phyloP scores from a whole-genome alignment of 495 filamentous ascomycete genomes.

The Penicillium parvum region DNA sequence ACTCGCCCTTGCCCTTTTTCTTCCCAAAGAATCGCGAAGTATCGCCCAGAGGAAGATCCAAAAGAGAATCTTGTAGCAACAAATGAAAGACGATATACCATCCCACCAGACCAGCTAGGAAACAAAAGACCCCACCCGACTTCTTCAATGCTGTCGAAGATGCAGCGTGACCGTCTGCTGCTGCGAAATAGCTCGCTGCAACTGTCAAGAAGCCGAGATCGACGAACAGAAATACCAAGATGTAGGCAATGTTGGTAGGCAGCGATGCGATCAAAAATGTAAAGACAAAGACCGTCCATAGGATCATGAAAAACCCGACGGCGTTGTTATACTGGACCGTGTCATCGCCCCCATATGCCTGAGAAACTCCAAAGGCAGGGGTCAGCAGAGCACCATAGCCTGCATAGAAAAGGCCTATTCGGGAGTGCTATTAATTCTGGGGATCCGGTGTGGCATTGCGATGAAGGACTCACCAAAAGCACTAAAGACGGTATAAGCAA shows the following conservation, averaged over 20 bases:
- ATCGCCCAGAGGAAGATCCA: slow-evolving; percentile 44
- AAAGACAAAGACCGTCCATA: slow-evolving; percentile 47
- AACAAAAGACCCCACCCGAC: slow-evolving; percentile 43
- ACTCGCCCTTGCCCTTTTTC: slow-evolving; percentile 15
- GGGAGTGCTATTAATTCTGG: no score
- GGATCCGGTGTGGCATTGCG: no score
- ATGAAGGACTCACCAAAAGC: slow-evolving; percentile 40
- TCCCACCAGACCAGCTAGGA: slow-evolving; percentile 43
- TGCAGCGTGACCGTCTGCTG: slow-evolving; percentile 35
- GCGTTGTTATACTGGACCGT: slow-evolving; percentile 42
- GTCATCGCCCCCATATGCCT: slow-evolving; percentile 33
- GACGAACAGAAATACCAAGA: slow-evolving; percentile 44
- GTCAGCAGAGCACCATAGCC: slow-evolving; percentile 38
- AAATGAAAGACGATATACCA: slow-evolving; percentile 48
- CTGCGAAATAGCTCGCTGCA: slow-evolving; percentile 43
- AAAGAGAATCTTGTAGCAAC: slow-evolving; percentile 39
- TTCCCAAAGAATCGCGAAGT: slow-evolving; percentile 39
- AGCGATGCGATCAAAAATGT: slow-evolving; percentile 45
- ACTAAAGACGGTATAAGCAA: slow-evolving; percentile 48
- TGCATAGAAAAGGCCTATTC: slow-evolving; percentile 38
- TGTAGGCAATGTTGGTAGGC: slow-evolving; percentile 46
- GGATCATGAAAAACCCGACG: slow-evolving; percentile 41
- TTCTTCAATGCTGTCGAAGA: slow-evolving; percentile 37
- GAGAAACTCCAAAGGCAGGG: slow-evolving; percentile 37
- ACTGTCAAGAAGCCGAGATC: slow-evolving; percentile 43